Evolutionary conservation across 2,329 filamentous ascomycete species (phyloP).

Genomic region (Fusarium hainanense): DNA sequence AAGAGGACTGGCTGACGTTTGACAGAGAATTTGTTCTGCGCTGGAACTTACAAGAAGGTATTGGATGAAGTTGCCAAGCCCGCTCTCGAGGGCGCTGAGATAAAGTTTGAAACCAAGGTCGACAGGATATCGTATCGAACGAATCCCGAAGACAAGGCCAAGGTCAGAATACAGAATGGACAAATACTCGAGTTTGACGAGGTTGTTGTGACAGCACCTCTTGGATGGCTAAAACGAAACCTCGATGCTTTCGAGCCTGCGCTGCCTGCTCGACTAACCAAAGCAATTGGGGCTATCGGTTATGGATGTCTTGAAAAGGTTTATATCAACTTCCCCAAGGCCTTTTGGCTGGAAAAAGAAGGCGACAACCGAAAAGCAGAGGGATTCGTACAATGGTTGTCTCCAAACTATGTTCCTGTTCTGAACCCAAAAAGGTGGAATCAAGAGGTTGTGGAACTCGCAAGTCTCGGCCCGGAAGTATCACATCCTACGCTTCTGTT

Average conservation of each 20-base stretch:
- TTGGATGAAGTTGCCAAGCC: conserved; percentile 68
- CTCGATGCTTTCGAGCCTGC: conserved; percentile 69
- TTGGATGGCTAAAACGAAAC: conserved; percentile 75
- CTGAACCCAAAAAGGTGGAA: conserved; percentile 75
- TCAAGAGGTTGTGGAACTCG: conserved; percentile 81
- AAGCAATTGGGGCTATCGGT: conserved; percentile 72
- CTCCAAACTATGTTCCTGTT: conserved; percentile 72
- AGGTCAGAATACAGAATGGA: conserved; percentile 59
- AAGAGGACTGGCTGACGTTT: background rate
- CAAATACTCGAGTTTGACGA: conserved; percentile 69
- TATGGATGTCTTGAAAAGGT: conserved; percentile 80
- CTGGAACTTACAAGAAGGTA: conserved; percentile 68
- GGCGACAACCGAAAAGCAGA: conserved; percentile 58
- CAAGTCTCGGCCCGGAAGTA: conserved; percentile 66
- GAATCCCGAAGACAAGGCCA: conserved; percentile 50
- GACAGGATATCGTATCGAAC: conserved; percentile 54
- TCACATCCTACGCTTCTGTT: conserved; percentile 87
- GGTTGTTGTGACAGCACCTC: conserved; percentile 73
- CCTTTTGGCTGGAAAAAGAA: conserved; percentile 74
- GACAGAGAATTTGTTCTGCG: conserved; percentile 69
- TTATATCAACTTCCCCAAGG: conserved; percentile 75
- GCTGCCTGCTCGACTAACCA: conserved; percentile 66
- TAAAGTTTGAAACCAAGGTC: conserved; percentile 63
- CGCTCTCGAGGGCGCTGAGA: conserved; percentile 64
- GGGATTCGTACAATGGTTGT: conserved; percentile 81